Base-by-base conservation (phyloP, 495 filamentous ascomycete genomes). In the Annulohypoxylon bovei region DNA sequence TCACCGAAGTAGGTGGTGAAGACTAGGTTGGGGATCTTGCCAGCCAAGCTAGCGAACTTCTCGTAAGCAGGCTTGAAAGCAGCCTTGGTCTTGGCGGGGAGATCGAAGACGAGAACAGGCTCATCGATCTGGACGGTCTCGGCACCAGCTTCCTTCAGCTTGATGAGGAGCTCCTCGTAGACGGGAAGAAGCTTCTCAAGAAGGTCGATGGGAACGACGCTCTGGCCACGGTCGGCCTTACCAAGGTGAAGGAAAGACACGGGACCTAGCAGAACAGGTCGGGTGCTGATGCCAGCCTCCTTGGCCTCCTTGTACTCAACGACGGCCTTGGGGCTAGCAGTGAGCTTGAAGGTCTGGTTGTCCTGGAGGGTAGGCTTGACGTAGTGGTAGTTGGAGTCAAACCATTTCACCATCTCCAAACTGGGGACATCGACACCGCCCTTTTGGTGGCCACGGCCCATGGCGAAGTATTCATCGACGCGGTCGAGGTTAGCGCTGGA, bases 381-480 rank as follows among this genome's bases (percentile, higher is more conserved):
- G 85, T 98, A 98, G 88, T 99, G 95, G 89, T 99, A 99, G 90
- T 99, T 99, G 72, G 93, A 97, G 87, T 99, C 95, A 81, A 99
- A 99, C 95, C 96, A 99, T 86, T 99, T 99, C 59, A 99, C 95
- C 95, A 99, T 99, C 87, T 99, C 95, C 80, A 98, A 86, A 76
- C 85, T 86, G 52, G 95, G 94, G 74, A 99, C 95, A 84, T 99
- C 95, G 71, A 99, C 88, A 72, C 90, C 93, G 62, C 87, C 86
- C 87, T 92, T 93, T 83, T 99, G 95, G 81, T 93, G 94, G 80
- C 95, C 95, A 88, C 95, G 91, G 77, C 96, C 95, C 95, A 98
- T 97, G 79, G 95, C 96, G 80, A 98, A 99, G 91, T 96, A 98
- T 81, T 95, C 92, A 84, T 98, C 95, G 75, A 99, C 85, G 49